Conservation (phyloP, 257 asterid species). For the Cynanchum wilfordii region DNA sequence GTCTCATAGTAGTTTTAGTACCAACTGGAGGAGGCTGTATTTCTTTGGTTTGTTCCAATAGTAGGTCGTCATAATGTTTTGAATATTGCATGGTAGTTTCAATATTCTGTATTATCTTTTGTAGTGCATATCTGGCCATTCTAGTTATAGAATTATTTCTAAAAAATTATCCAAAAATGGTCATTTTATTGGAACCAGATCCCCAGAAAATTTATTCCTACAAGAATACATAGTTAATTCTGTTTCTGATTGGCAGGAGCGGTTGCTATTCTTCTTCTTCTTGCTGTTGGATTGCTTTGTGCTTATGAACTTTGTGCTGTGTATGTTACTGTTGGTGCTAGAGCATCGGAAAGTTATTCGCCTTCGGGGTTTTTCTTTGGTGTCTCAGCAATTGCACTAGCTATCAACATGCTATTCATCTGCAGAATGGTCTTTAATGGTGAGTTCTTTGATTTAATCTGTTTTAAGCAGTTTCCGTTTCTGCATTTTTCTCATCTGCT, state of each 20-base stretch:
- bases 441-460: slow-evolving; percentile 22
- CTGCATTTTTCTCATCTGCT: slow-evolving; percentile 1
- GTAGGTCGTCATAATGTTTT: neutral
- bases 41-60: neutral
- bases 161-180: neutral
- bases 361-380: slow-evolving; percentile 99
- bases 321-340: slow-evolving; percentile 85
- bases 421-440: slow-evolving; percentile 99
- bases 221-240: neutral
- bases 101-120: neutral
- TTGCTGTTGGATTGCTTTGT: slow-evolving; percentile 97
- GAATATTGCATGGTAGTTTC: neutral
- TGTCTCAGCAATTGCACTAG: slow-evolving; percentile 93
- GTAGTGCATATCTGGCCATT: neutral
- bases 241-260: slow-evolving; percentile 58
- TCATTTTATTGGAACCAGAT: neutral
- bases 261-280: slow-evolving; percentile 92
- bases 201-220: neutral
- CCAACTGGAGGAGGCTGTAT: neutral
- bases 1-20: neutral
- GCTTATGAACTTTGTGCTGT: slow-evolving; percentile 98
- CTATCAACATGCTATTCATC: slow-evolving; percentile 97
- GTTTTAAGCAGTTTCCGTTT: slow-evolving; percentile 7
- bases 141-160: neutral
- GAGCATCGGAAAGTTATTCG: slow-evolving; percentile 95